Evolutionary conservation across 139 green algal genomes (phyloP).

Genomic region (Micractinium conductrix): DNA sequence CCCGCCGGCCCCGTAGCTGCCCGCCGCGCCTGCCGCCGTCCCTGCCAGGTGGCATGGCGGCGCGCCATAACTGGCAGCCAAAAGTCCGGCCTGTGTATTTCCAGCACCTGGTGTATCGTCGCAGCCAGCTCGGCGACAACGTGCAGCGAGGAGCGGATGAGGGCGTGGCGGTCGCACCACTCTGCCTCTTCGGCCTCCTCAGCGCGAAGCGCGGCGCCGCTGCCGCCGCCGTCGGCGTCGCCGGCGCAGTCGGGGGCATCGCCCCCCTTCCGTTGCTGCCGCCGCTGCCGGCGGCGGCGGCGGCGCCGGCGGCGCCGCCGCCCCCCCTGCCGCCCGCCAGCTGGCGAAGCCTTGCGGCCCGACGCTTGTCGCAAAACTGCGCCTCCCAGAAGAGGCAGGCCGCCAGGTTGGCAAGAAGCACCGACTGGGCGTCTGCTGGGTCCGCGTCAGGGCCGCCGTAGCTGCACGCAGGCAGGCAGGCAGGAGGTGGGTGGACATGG

Average conservation of each 20-base stretch:
- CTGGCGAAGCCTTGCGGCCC: neutral
- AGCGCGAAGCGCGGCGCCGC: neutral
- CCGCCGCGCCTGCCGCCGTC: neutral
- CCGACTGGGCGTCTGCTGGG: neutral
- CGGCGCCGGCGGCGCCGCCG: neutral
- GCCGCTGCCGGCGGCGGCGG: neutral
- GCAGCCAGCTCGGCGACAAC: constrained; percentile 10
- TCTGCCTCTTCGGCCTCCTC: constrained; percentile 8
- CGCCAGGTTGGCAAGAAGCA: constrained; percentile 44
- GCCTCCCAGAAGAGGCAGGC: constrained; percentile 46
- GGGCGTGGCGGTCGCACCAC: constrained; percentile 33
- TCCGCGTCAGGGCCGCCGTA: neutral
- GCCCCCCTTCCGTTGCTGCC: neutral
- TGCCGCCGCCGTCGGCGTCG: neutral
- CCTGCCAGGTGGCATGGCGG: too few relatives aligned
- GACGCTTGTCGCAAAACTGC: constrained; percentile 16
- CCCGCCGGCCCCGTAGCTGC: too few relatives aligned
- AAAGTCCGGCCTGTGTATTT: too few relatives aligned
- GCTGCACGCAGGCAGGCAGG: neutral
- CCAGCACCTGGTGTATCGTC: neutral
- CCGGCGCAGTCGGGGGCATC: too few relatives aligned
- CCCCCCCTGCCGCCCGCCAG: neutral
- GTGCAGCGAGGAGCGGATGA: constrained; percentile 26
- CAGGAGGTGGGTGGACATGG: neutral
- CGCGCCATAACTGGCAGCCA: too few relatives aligned